These are phyloP conservation scores for Colletotrichum falcatum DNA, from an alignment of 2,329 filamentous ascomycete genomes.

Conservation along the genomic window DNA sequence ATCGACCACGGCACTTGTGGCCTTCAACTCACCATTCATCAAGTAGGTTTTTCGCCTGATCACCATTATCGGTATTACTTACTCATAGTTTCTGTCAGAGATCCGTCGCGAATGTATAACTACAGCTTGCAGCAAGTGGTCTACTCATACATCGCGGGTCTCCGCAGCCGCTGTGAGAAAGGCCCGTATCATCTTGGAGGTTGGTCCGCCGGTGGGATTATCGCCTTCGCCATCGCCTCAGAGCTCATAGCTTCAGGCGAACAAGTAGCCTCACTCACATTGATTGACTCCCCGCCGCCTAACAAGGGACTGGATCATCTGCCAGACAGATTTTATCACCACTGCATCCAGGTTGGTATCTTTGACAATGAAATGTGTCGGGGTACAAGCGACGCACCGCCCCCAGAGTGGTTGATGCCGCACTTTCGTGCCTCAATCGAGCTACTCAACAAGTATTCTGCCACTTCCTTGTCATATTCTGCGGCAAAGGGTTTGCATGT, in stretches of 20 bases:
- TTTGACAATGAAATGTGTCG: conserved; percentile 64
- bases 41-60: no score
- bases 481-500: conserved; percentile 57
- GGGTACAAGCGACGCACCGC: conserved; percentile 64
- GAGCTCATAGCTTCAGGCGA: conserved; percentile 69
- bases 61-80: no score
- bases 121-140: conserved; percentile 8
- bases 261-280: conserved; percentile 67
- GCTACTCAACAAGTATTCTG: conserved; percentile 72
- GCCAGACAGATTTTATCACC: conserved; percentile 73
- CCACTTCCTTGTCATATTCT: conserved; percentile 67
- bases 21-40: conserved; percentile 71
- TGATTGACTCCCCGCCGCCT: conserved; percentile 76
- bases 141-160: conserved; percentile 4
- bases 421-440: conserved; percentile 78
- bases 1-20: conserved; percentile 62
- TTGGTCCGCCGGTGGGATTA: conserved; percentile 82
- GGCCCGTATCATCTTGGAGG: conserved; percentile 77
- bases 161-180: conserved; percentile 62
- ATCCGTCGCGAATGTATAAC: conserved; percentile 11
- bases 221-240: conserved; percentile 74
- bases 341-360: conserved; percentile 78
- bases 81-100: no score
- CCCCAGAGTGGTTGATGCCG: conserved; percentile 77
- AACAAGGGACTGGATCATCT: conserved; percentile 73